Conservation (phyloP, 2,329 filamentous ascomycete species). For the Ophiostoma pallidulum region DNA sequence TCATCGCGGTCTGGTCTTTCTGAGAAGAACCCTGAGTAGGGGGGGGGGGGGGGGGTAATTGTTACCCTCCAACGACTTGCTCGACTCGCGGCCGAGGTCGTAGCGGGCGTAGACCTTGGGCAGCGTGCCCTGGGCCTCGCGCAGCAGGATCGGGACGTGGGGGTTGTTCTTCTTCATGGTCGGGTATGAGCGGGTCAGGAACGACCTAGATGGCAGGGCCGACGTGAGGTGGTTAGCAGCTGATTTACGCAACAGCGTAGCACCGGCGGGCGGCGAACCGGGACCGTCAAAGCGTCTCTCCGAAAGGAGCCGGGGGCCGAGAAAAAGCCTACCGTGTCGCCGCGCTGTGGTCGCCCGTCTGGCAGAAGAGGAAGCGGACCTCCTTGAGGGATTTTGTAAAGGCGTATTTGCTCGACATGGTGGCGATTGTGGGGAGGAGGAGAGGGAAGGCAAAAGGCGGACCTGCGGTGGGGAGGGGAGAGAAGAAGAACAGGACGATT, state of each 20-base stretch:
- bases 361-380: slow-evolving; percentile 94
- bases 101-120: slow-evolving; percentile 90
- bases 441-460: too few relatives aligned
- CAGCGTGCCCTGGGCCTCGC: slow-evolving; percentile 76
- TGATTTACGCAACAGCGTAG: too few relatives aligned
- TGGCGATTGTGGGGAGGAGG: slow-evolving; percentile 18
- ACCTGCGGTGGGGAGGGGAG: not conserved
- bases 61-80: slow-evolving; percentile 46
- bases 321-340: slow-evolving; percentile 61
- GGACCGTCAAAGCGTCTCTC: too few relatives aligned
- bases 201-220: slow-evolving; percentile 52
- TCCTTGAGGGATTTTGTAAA: slow-evolving; percentile 87
- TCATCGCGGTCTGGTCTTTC: not conserved
- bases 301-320: too few relatives aligned
- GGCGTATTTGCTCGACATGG: slow-evolving; percentile 86
- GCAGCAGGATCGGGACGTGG: slow-evolving; percentile 82
- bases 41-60: too few relatives aligned
- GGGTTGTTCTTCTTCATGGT: slow-evolving; percentile 99
- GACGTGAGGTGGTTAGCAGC: slow-evolving; percentile 4
- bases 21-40: too few relatives aligned
- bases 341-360: slow-evolving; percentile 83
- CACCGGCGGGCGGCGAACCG: too few relatives aligned
- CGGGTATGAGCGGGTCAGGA: slow-evolving; percentile 84
- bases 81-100: slow-evolving; percentile 52
- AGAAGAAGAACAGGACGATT: not conserved